Evolutionary conservation across 805 yeast species (phyloP).

Genomic region (Wickerhamiella lipophila): DNA sequence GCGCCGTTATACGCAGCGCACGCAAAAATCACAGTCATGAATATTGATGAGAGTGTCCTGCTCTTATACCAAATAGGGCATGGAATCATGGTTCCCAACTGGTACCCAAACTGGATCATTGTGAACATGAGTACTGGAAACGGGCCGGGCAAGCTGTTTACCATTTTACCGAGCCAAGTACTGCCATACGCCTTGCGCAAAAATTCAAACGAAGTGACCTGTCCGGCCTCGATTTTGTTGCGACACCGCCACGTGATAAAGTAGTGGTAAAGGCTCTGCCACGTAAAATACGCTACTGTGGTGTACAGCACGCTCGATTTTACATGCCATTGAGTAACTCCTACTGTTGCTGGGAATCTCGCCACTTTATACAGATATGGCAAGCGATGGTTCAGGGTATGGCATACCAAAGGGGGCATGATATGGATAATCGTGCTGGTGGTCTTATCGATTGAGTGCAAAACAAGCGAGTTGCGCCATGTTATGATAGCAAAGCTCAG

Average conservation of each 20-base stretch:
- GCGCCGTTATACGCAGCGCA: slow-evolving; percentile 89
- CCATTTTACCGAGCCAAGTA: slow-evolving; percentile 56
- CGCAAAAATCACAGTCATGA: slow-evolving; percentile 59
- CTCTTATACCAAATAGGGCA: slow-evolving; percentile 81
- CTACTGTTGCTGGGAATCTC: slow-evolving; percentile 73
- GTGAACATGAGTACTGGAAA: slow-evolving; percentile 83
- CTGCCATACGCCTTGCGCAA: slow-evolving; percentile 59
- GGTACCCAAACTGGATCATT: slow-evolving; percentile 74
- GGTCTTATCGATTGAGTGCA: slow-evolving; percentile 84
- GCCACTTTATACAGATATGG: slow-evolving; percentile 35
- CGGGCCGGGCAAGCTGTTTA: slow-evolving; percentile 69
- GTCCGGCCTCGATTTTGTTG: slow-evolving; percentile 72
- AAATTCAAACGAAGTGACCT: slow-evolving; percentile 77
- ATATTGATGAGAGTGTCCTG: slow-evolving; percentile 51
- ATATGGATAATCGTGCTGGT: slow-evolving; percentile 85
- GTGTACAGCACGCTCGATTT: slow-evolving; percentile 63
- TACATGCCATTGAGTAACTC: slow-evolving; percentile 58
- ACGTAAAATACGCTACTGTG: slow-evolving; percentile 64
- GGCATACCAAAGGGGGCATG: slow-evolving; percentile 78
- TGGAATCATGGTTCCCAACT: slow-evolving; percentile 70
- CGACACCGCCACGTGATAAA: slow-evolving; percentile 74
- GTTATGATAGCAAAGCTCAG: slow-evolving; percentile 86
- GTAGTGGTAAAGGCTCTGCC: slow-evolving; percentile 87
- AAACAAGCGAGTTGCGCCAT: slow-evolving; percentile 87
- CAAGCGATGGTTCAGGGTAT: slow-evolving; percentile 73